Evolutionary conservation across 192 early-diverging fungal genomes (phyloP).

Genomic region (Mortierella alpina): DNA sequence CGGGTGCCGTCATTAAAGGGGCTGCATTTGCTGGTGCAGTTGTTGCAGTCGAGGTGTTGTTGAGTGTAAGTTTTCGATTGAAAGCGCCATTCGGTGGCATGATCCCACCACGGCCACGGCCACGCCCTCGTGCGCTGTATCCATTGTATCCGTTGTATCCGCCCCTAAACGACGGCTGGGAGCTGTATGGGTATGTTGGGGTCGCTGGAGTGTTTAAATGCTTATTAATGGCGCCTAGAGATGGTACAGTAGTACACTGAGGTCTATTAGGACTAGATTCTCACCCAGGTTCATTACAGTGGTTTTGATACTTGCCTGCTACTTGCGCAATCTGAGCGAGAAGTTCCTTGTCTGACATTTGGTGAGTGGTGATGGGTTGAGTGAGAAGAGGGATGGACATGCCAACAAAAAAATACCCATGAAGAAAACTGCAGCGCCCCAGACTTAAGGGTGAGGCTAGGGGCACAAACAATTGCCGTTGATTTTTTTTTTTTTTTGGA

Average conservation of each 20-base stretch:
- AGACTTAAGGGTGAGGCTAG: no score
- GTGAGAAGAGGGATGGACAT: not conserved
- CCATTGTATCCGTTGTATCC: slow-evolving; percentile 19
- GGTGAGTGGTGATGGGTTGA: not conserved
- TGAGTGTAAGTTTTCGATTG: slow-evolving; percentile 41
- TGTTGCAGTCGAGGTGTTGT: slow-evolving; percentile 12
- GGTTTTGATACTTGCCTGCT: slow-evolving; percentile 14
- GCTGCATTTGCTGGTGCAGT: not conserved
- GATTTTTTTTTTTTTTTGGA: not conserved
- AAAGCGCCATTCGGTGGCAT: slow-evolving; percentile 10
- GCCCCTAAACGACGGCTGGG: not conserved
- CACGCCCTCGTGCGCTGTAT: slow-evolving; percentile 23
- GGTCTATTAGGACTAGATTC: not conserved
- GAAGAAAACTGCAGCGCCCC: no score
- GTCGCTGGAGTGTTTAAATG: slow-evolving; percentile 23
- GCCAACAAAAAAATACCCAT: not conserved
- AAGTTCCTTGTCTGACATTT: slow-evolving; percentile 49
- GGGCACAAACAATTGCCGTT: no score
- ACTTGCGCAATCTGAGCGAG: slow-evolving; percentile 48
- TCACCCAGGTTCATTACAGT: not conserved
- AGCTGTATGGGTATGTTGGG: slow-evolving; percentile 5
- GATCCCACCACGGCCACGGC: slow-evolving; percentile 10
- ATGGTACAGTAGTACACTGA: not conserved
- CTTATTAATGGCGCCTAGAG: slow-evolving; percentile 48
- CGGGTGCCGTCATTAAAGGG: not conserved